Base-by-base conservation (phyloP, 208 protist species). In the Leishmania amazonensis region DNA sequence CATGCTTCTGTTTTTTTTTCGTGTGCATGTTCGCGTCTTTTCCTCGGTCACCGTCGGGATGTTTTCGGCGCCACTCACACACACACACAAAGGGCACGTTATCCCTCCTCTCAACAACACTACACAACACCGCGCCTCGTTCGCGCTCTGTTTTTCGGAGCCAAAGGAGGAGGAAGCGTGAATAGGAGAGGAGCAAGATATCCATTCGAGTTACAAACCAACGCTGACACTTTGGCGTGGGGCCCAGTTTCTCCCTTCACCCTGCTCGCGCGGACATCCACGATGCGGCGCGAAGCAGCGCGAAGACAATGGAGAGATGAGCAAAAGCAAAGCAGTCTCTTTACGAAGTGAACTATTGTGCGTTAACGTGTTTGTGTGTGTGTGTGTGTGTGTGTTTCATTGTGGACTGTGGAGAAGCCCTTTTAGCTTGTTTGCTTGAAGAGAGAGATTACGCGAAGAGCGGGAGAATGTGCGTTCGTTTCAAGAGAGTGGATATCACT, bases 391-490 rank as follows among this genome's bases (percentile, higher is more conserved):
- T 13, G 45, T 38, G 8, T 4, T n/a, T 54, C 45, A 28, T 53
- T 35, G 9, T 3, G 51, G 51, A 54, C 17, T 11, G 45, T 53
- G 21, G 11, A 38, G 28, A 74, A 17, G 24, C 71, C 40, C 19
- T 0, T 47, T 65, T 53, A 7, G 11, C 53, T 53, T 42, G 9
- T 70, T 51, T 64, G 73, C 53, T 42, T 54, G 21, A 31, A 13
- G 57, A 54, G n/a, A 53, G 35, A 42, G 65, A 71, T 47, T 47
- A 62, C 24, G 62, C 40, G 49, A 62, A 74, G 65, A 80, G 54
- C 45, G n/a, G 76, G 67, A 35, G 40, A 60, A 5, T 74, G 45
- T 7, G 24, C 58, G 24, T 51, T 28, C 40, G 58, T 78, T 58
- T 53, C 31, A 53, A 70, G 28, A 65, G 60, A 85, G 28, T 74